phyloP scores from a whole-genome alignment of 257 asterid species.

The Solanum pinnatisectum region DNA sequence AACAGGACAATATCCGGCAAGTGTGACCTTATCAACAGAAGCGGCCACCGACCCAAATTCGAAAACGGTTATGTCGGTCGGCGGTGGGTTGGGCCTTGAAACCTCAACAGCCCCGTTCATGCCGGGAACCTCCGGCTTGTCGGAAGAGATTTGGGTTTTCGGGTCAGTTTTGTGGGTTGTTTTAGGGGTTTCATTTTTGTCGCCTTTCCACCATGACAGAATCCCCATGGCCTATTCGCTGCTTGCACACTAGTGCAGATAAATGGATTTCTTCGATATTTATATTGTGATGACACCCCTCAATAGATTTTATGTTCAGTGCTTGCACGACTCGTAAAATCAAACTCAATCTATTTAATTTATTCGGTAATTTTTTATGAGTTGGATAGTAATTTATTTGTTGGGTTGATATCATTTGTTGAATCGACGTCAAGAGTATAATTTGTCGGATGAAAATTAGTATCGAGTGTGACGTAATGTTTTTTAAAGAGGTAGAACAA shows the following conservation, averaged over 20 bases:
- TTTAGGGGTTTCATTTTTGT: slow-evolving; percentile 1
- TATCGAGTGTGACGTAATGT: too few species aligned
- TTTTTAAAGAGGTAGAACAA: too few species aligned
- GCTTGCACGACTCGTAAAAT: too few species aligned
- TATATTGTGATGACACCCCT: background rate
- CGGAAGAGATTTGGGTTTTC: slow-evolving; percentile 17
- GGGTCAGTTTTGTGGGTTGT: slow-evolving; percentile 20
- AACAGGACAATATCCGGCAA: slow-evolving; percentile 75
- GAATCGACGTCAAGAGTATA: too few species aligned
- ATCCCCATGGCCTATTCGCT: background rate
- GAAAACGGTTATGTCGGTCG: slow-evolving; percentile 47
- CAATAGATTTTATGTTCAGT: background rate
- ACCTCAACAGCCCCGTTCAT: slow-evolving; percentile 87
- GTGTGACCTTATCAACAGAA: slow-evolving; percentile 70
- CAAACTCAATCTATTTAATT: too few species aligned
- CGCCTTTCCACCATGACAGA: slow-evolving; percentile 16
- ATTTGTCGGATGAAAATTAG: too few species aligned
- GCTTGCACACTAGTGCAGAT: background rate
- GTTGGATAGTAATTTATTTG: background rate
- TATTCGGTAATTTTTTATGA: too few species aligned
- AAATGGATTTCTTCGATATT: background rate
- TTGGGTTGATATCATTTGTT: background rate
- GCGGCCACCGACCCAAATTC: slow-evolving; percentile 79
- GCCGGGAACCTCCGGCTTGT: slow-evolving; percentile 49
- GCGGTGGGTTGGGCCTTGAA: slow-evolving; percentile 24